A percentile compares a stretch with the other conserved stretches of the same genome.
Conservation (phyloP, 176 grass and related monocot species). For the Triticum monococcum region DNA sequence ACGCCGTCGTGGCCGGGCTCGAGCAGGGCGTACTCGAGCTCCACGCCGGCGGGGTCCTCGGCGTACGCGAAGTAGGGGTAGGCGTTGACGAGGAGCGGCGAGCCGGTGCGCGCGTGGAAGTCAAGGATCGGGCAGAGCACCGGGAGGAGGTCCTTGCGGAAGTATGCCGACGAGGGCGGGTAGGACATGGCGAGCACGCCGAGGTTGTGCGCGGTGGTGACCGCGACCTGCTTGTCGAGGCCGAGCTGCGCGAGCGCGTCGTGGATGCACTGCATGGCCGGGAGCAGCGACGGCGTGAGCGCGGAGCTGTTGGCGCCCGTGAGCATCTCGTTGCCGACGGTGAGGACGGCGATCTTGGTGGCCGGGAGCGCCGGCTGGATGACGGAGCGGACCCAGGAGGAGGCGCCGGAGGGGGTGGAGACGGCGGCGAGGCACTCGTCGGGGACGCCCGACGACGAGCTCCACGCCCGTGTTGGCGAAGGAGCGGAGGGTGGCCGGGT, state of each 20-base stretch:
- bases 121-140: constrained; percentile 60
- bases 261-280: constrained; percentile 72
- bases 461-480: constrained; percentile 86
- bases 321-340: constrained; percentile 77
- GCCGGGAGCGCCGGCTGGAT: constrained; percentile 57
- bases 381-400: constrained; percentile 46
- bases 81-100: constrained; percentile 79
- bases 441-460: constrained; percentile 54
- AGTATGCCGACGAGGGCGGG: constrained; percentile 56
- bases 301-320: constrained; percentile 53
- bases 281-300: constrained; percentile 39
- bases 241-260: constrained; percentile 47
- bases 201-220: constrained; percentile 68
- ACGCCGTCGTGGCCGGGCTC: constrained; percentile 40
- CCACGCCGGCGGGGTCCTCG: constrained; percentile 47
- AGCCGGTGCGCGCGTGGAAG: constrained; percentile 58
- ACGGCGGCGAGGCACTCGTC: constrained; percentile 50
- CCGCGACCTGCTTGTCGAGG: constrained; percentile 44
- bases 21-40: constrained; percentile 59
- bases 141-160: constrained; percentile 57
- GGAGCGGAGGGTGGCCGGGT: constrained; percentile 46
- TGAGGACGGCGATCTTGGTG: constrained; percentile 59
- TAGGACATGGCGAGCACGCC: constrained; percentile 69
- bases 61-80: constrained; percentile 86
- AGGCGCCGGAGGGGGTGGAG: constrained; percentile 40